Evolutionary conservation across 169 alveolate species (phyloP).

Genomic region (Cryptosporidium parvum): DNA sequence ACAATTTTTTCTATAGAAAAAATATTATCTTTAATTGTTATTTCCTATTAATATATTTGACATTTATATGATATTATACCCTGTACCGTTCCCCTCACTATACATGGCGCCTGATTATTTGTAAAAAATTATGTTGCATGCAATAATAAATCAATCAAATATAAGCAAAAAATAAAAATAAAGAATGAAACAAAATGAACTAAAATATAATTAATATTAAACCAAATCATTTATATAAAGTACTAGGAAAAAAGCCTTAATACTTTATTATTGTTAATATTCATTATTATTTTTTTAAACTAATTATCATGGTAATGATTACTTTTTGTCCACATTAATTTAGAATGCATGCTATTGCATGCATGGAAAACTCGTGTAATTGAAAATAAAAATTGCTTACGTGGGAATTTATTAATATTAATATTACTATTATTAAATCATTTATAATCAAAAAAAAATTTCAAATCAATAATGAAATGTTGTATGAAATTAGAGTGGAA

Average conservation of each 20-base stretch:
- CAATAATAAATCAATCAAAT: no score
- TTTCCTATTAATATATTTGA: neutral
- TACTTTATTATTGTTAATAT: neutral
- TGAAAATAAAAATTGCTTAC: conserved; percentile 13
- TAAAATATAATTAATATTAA: no score
- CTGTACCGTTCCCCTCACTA: neutral
- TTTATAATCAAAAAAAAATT: neutral
- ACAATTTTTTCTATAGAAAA: neutral
- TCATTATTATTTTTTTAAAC: neutral
- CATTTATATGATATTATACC: neutral
- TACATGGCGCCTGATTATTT: neutral
- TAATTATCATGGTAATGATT: neutral
- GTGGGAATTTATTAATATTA: neutral
- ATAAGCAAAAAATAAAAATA: no score
- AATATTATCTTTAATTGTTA: neutral
- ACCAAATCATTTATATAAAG: no score
- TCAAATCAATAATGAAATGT: conserved; percentile 30
- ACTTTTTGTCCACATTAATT: neutral
- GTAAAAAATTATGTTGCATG: neutral
- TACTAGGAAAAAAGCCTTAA: neutral
- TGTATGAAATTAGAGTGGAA: conserved; percentile 26
- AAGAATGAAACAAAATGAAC: no score
- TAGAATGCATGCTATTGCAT: neutral
- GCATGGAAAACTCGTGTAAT: conserved; percentile 15
- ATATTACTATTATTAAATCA: neutral